A percentile compares a stretch with the other conserved stretches of the same genome.
Conservation (phyloP, 257 asterid species). For the Solanum pennellii region DNA sequence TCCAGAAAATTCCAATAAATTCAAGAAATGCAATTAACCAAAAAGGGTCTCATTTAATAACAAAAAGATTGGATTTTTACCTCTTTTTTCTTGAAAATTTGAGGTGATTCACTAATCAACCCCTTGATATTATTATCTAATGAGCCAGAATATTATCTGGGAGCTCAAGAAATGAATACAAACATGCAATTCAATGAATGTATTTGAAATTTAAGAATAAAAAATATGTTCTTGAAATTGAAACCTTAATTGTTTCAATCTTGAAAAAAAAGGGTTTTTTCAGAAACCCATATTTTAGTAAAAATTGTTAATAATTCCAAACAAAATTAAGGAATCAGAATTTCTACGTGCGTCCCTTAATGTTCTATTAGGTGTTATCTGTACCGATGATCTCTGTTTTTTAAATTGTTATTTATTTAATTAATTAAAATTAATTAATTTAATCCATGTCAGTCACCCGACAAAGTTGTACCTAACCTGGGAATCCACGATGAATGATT, state of each 20-base stretch:
- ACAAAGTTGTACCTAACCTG: conserved; percentile 25
- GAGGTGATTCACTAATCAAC: not conserved
- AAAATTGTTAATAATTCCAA: not conserved
- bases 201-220: not conserved
- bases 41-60: not conserved
- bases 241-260: not conserved
- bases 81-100: not conserved
- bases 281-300: not conserved
- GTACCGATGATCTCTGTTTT: not conserved
- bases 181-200: conserved; percentile 31
- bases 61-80: not conserved
- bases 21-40: not conserved
- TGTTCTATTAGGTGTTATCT: not conserved
- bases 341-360: conserved; percentile 4
- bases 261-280: not conserved
- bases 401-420: not conserved
- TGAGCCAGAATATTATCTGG: not conserved
- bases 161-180: not conserved
- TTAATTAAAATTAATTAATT: not conserved
- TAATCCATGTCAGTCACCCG: conserved; percentile 49
- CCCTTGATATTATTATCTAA: not conserved
- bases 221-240: not conserved
- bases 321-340: not conserved
- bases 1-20: not conserved
- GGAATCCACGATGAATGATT: conserved; percentile 48